phyloP scores from a whole-genome alignment of 2,329 filamentous ascomycete genomes.

The Falciphora oryzae region DNA sequence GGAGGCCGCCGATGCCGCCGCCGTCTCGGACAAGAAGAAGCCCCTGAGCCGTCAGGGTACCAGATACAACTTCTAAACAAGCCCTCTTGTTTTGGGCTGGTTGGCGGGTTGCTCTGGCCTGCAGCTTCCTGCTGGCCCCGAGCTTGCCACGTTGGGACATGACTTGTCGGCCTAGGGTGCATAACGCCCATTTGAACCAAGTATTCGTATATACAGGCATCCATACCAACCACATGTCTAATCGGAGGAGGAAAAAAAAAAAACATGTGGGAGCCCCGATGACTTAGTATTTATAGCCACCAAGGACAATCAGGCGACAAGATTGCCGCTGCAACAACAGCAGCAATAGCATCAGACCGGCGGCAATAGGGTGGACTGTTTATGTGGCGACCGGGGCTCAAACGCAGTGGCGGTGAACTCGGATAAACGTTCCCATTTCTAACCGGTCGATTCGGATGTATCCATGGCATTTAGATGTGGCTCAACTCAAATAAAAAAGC shows the following conservation, averaged over 20 bases:
- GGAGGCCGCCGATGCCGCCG: conserved; percentile 20
- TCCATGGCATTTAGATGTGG: too few relatives aligned
- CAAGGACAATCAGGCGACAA: neutral
- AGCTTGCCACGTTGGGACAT: neutral
- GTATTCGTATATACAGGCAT: neutral
- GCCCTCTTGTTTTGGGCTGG: neutral
- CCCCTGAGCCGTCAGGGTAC: conserved; percentile 16
- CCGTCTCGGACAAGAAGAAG: conserved; percentile 20
- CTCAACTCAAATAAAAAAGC: too few relatives aligned
- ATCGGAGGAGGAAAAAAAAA: neutral
- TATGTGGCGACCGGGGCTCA: neutral
- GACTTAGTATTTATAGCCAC: neutral
- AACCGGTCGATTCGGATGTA: too few relatives aligned
- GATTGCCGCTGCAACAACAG: neutral
- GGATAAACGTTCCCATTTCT: too few relatives aligned
- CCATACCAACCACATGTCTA: neutral
- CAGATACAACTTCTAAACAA: conserved; percentile 13
- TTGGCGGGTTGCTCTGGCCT: neutral
- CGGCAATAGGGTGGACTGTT: neutral
- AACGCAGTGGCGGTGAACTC: neutral
- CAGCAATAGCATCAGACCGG: neutral
- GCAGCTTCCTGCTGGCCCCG: neutral
- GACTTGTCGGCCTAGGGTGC: neutral
- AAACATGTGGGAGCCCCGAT: neutral
- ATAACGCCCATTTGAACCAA: neutral